phyloP scores from a whole-genome alignment of 2,329 filamentous ascomycete genomes.

The Leptographium wingfieldii region DNA sequence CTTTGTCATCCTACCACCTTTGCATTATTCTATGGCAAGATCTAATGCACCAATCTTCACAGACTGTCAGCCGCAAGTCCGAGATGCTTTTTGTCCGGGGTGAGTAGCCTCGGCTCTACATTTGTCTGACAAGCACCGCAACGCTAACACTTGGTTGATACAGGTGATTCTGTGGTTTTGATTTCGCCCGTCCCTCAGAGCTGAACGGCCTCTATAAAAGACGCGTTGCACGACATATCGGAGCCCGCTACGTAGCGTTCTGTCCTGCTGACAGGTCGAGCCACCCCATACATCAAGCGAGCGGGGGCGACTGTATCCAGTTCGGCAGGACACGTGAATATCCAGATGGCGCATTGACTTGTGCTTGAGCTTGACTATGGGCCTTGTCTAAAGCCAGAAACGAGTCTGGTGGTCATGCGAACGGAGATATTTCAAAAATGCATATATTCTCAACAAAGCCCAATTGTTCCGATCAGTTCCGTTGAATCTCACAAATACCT shows the following conservation, averaged over 20 bases:
- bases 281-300: neutral
- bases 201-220: conserved; percentile 2
- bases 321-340: neutral
- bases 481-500: neutral
- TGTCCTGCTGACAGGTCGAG: neutral
- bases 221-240: neutral
- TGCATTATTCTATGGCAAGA: neutral
- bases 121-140: neutral
- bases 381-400: neutral
- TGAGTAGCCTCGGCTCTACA: conserved; percentile 26
- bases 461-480: neutral
- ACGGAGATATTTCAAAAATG: neutral
- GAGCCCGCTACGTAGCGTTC: neutral
- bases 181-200: conserved; percentile 16
- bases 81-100: conserved; percentile 98
- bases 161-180: conserved; percentile 16
- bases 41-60: neutral
- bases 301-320: neutral
- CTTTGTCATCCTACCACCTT: neutral
- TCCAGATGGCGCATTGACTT: neutral
- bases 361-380: neutral
- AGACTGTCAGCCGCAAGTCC: conserved; percentile 93
- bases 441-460: neutral
- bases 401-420: no score
- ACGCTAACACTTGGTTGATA: neutral